Conservation (phyloP, 495 filamentous ascomycete species). For the Aspergillus cavernicola region DNA sequence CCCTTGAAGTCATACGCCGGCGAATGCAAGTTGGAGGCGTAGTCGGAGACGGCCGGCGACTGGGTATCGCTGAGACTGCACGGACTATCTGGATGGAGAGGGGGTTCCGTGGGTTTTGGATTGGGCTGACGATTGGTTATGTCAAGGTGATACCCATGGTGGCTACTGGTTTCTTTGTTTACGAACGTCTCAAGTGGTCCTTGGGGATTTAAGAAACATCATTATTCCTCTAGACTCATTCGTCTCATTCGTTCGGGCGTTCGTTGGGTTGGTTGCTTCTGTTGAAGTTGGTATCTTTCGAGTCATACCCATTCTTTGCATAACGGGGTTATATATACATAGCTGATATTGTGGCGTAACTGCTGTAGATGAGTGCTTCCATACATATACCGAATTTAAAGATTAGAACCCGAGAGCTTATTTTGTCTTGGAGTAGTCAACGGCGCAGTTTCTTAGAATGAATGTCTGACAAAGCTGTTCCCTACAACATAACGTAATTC, state of each 20-base stretch:
- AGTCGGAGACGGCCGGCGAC: constrained; percentile 78
- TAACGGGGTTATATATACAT: constrained; percentile 18
- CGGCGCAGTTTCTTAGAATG: too few species aligned
- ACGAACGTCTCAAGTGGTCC: constrained; percentile 74
- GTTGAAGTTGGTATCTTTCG: constrained; percentile 5
- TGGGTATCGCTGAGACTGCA: constrained; percentile 76
- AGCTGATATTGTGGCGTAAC: constrained; percentile 13
- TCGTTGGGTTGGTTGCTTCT: constrained; percentile 7
- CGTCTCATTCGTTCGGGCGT: not conserved
- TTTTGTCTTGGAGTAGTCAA: not conserved
- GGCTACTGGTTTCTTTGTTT: constrained; percentile 72
- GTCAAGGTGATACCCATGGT: constrained; percentile 89
- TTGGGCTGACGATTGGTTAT: constrained; percentile 92
- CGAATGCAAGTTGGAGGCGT: constrained; percentile 96
- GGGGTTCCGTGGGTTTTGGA: constrained; percentile 82
- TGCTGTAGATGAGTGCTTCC: constrained; percentile 7
- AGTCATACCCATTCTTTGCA: constrained; percentile 23
- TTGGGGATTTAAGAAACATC: constrained; percentile 53
- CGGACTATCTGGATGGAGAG: constrained; percentile 66
- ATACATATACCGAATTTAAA: constrained; percentile 1
- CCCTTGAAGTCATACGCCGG: constrained; percentile 84
- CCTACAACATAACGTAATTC: too few species aligned
- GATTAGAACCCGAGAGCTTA: not conserved
- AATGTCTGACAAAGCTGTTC: too few species aligned
- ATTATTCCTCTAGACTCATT: not conserved